These are phyloP conservation scores for Pseudogymnoascus sp. DNA, from an alignment of 2,329 filamentous ascomycete species.

Conservation along the genomic window DNA sequence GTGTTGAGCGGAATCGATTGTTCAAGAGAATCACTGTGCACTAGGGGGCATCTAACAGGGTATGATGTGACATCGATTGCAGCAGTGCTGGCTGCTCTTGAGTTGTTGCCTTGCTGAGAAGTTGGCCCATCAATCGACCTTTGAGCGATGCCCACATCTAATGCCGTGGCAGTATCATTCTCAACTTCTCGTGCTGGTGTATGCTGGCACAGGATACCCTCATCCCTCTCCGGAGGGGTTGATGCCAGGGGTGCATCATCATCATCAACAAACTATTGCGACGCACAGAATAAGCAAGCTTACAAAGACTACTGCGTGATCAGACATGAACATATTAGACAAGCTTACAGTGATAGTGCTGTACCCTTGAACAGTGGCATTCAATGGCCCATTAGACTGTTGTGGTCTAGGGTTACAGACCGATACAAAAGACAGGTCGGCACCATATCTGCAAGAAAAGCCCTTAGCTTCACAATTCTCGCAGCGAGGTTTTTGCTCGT, in stretches of 20 bases:
- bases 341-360: not conserved
- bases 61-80: not conserved
- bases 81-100: not conserved
- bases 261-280: not conserved
- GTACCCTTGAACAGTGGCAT: not conserved
- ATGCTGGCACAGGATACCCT: not conserved
- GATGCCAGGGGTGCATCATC: not conserved
- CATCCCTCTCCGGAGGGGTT: not conserved
- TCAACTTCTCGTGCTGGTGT: not conserved
- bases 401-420: not conserved
- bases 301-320: not conserved
- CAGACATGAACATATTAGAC: not conserved
- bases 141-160: not conserved
- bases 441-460: slow-evolving; percentile 9
- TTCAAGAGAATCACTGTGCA: not conserved
- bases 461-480: slow-evolving; percentile 9
- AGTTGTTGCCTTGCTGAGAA: not conserved
- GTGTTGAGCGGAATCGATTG: not conserved
- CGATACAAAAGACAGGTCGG: not conserved
- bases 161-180: not conserved
- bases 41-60: not conserved
- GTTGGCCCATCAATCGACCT: not conserved
- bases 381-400: not conserved
- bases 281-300: not conserved
- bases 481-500: slow-evolving; percentile 11